Evolutionary conservation across 2,329 filamentous ascomycete genomes (phyloP).

Genomic region (Apiospora sp.): DNA sequence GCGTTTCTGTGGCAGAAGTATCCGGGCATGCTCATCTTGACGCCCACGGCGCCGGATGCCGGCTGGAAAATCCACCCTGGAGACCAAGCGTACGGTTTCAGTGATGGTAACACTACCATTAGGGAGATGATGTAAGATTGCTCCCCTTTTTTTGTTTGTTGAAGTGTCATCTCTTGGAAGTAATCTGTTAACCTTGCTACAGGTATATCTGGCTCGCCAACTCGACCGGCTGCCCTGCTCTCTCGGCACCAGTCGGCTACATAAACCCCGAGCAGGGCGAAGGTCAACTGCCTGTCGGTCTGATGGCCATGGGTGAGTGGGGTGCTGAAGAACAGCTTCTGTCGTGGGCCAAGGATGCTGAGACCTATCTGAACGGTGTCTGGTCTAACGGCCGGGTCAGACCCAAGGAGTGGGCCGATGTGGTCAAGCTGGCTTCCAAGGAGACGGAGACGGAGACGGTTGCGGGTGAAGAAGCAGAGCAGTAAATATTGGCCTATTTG

Average conservation of each 20-base stretch:
- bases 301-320: constrained; percentile 74
- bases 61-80: constrained; percentile 73
- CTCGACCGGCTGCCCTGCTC: constrained; percentile 78
- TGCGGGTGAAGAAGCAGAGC: not conserved
- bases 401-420: constrained; percentile 66
- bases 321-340: constrained; percentile 70
- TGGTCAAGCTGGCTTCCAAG: constrained; percentile 49
- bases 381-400: constrained; percentile 57
- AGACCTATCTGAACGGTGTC: constrained; percentile 60
- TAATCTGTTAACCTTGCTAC: not conserved
- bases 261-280: constrained; percentile 61
- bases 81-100: constrained; percentile 75
- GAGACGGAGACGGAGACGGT: not conserved
- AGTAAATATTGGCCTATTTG: not conserved
- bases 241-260: constrained; percentile 80
- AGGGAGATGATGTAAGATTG: constrained; percentile 71
- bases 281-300: constrained; percentile 66
- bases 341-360: constrained; percentile 64
- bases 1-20: constrained; percentile 64
- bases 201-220: constrained; percentile 84
- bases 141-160: not conserved
- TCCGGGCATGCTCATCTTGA: constrained; percentile 80
- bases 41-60: constrained; percentile 77
- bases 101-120: constrained; percentile 76
- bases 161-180: not conserved